Evolutionary conservation across 2,329 filamentous ascomycete species (phyloP), one percentile per base, ranked within the genome.

Genomic region (Dactylellina drechsleri): DNA sequence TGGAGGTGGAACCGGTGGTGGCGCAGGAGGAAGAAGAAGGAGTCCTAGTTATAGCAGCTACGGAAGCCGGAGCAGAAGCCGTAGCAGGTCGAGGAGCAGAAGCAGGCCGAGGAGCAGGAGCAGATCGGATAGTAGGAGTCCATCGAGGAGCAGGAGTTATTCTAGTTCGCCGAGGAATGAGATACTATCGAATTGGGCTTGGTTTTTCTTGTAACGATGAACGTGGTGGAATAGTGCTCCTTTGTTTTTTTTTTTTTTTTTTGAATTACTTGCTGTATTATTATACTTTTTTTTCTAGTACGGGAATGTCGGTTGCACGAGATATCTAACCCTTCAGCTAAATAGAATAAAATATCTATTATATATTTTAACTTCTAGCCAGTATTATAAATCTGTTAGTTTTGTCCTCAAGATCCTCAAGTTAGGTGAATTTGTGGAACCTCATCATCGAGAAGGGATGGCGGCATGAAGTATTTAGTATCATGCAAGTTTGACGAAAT

Each of bases 41-140:
- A 90, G 87, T 78, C 89, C 89, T 78, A 87, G 85, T 78, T 88
- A 87, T 77, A 88, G 88, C 78, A 86, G 85, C 79, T 79, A 77
- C 13, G 74, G 77, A 26, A 79, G 78, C 45, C 60, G 77, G 7
- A 78, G 76, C 60, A 67, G 77, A 65, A 66, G 56, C 28, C 40
- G 67, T 4, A 61, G 28, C 26, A 26, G 58, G 10, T 54, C 54
- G 12, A 54, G 61, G n/a, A 71, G 59, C 41, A 53, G 54, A 15
- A 43, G 36, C 20, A 28, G 54, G n/a, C 4, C 16, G n/a, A 18
- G 49, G 15, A 31, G 23, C 23, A 76, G 78, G 54, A 85, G 83
- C 74, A 80, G 83, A 66, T 82, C 81, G 67, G 84, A 83, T 65
- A 72, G 60, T 23, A 36, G 66, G n/a, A 64, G 36, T 23, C 43